Conservation (phyloP, 306 rosid species). For the Malus fusca region DNA sequence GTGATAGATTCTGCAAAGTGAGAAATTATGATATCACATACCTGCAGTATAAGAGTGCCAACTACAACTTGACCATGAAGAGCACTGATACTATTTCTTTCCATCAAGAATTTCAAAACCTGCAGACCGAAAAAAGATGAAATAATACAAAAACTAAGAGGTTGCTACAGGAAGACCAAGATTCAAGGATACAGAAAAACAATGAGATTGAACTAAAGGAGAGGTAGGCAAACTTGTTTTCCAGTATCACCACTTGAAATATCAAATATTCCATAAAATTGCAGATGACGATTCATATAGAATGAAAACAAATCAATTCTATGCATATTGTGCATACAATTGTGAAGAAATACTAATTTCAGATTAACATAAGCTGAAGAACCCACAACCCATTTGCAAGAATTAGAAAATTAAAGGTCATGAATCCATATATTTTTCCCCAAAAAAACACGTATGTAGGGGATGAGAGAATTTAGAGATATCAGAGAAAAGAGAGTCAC, state of each 20-base stretch:
- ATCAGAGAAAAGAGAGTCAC: slow-evolving; percentile 33
- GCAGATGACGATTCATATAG: neutral
- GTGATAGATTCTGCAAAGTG: neutral
- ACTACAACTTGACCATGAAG: slow-evolving; percentile 95
- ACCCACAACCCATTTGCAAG: neutral
- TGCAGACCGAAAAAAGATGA: slow-evolving; percentile 26
- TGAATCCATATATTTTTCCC: neutral
- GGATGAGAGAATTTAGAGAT: slow-evolving; percentile 11
- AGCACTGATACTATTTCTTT: slow-evolving; percentile 61
- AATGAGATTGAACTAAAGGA: neutral
- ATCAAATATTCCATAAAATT: neutral
- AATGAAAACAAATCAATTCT: neutral
- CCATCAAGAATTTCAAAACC: slow-evolving; percentile 97
- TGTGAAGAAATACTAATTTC: neutral
- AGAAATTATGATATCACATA: slow-evolving; percentile 17
- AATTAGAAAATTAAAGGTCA: neutral
- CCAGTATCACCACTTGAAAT: neutral
- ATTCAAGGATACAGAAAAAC: neutral
- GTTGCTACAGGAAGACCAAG: neutral
- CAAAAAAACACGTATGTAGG: neutral
- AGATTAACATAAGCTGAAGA: neutral
- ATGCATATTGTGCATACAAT: neutral
- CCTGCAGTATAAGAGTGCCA: slow-evolving; percentile 93
- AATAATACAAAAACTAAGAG: neutral
- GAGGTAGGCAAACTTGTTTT: neutral